Conservation (phyloP, 2,329 filamentous ascomycete genomes). For the Ophiostoma sp. region DNA sequence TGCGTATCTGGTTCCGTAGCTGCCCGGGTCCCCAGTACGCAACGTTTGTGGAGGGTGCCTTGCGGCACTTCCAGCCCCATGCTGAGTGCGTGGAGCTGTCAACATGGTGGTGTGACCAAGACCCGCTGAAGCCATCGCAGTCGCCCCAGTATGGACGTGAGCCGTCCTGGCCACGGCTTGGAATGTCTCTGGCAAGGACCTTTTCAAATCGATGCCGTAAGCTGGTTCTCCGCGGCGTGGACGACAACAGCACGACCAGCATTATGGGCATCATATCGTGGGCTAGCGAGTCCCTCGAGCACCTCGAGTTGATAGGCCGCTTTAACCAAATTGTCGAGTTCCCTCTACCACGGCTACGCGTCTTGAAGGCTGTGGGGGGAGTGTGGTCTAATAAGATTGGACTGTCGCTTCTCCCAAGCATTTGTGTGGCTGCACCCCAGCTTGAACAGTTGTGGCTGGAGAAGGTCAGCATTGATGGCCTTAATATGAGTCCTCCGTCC, state of each 20-base stretch:
- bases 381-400: neutral
- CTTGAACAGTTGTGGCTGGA: constrained; percentile 25
- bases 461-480: neutral
- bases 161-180: neutral
- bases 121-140: too few species aligned
- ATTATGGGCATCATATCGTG: neutral
- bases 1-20: neutral
- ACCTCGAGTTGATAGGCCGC: neutral
- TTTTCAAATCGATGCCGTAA: neutral
- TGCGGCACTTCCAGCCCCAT: constrained; percentile 7
- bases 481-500: neutral
- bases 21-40: neutral
- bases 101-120: neutral
- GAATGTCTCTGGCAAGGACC: neutral
- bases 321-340: neutral
- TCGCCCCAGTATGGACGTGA: neutral
- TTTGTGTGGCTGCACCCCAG: constrained; percentile 5
- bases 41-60: constrained; percentile 9
- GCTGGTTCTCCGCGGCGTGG: constrained; percentile 2
- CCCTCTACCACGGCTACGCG: constrained; percentile 7
- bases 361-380: neutral
- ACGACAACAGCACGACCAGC: neutral
- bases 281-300: neutral
- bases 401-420: neutral
- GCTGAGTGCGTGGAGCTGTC: constrained; percentile 12